These are phyloP conservation scores for Neohortaea acidophila DNA, from an alignment of 495 filamentous ascomycete genomes.

Conservation along the genomic window DNA sequence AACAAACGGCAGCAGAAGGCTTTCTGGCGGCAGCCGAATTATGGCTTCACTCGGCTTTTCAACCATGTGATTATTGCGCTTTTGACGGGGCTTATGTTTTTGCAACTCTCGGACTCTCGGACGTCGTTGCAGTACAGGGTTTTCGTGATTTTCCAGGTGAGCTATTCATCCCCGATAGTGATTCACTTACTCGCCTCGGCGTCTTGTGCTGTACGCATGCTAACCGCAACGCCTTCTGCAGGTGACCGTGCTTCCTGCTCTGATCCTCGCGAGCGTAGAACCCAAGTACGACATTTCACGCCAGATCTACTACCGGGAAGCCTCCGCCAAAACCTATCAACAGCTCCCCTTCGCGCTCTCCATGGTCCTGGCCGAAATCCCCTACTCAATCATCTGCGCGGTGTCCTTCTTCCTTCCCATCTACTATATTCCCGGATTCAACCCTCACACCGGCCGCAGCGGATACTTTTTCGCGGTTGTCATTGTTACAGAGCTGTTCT, in stretches of 20 bases:
- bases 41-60: constrained; percentile 63
- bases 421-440: constrained; percentile 14
- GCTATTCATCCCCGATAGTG: too few relatives aligned
- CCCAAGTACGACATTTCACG: constrained; percentile 62
- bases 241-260: constrained; percentile 35
- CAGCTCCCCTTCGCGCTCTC: constrained; percentile 54
- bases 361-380: constrained; percentile 61
- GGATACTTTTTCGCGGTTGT: constrained; percentile 77
- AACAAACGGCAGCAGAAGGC: constrained; percentile 46
- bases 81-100: constrained; percentile 57
- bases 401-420: constrained; percentile 59
- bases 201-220: constrained; percentile 36
- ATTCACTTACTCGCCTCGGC: constrained; percentile 58
- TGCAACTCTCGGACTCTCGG: constrained; percentile 52
- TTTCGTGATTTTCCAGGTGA: constrained; percentile 76
- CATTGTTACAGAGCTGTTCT: constrained; percentile 59
- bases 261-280: constrained; percentile 64
- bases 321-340: constrained; percentile 62
- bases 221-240: too few relatives aligned
- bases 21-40: constrained; percentile 64
- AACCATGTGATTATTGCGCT: constrained; percentile 58
- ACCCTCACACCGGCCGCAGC: constrained; percentile 37
- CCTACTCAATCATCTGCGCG: constrained; percentile 59
- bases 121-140: constrained; percentile 60
- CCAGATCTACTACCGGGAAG: constrained; percentile 63